These are phyloP conservation scores for Juncus inflexus DNA, from an alignment of 176 grass and related monocot species.

Conservation along the genomic window DNA sequence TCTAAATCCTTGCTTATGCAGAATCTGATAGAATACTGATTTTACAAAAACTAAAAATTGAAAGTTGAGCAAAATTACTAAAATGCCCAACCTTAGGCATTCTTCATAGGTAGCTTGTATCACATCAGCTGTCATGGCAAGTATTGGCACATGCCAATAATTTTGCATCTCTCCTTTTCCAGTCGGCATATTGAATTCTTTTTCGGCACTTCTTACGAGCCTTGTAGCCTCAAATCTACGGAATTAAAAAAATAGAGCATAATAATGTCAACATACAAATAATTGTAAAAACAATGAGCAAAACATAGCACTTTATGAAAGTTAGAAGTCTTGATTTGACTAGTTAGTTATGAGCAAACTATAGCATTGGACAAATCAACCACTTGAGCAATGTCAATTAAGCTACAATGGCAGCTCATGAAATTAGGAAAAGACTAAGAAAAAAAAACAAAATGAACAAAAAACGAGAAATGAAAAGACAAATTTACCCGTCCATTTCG, in stretches of 20 bases:
- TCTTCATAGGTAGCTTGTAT: constrained; percentile 75
- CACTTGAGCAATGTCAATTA: constrained; percentile 1
- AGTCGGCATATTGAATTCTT: constrained; percentile 46
- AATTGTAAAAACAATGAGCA: background rate
- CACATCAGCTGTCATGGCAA: constrained; percentile 84
- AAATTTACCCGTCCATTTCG: constrained; percentile 74
- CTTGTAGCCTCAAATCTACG: constrained; percentile 72
- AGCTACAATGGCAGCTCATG: background rate
- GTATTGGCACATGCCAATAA: constrained; percentile 59
- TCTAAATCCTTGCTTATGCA: too few relatives aligned
- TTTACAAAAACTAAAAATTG: too few relatives aligned
- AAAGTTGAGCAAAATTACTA: too few relatives aligned
- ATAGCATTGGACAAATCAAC: background rate
- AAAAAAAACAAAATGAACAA: background rate
- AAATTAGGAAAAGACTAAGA: background rate
- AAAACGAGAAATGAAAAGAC: background rate
- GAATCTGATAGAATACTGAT: too few relatives aligned
- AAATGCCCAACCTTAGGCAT: constrained; percentile 25
- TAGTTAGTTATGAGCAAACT: background rate
- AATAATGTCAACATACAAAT: background rate
- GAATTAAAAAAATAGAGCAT: constrained; percentile 10
- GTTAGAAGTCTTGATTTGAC: too few relatives aligned
- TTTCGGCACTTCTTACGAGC: constrained; percentile 41
- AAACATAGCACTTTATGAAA: background rate
- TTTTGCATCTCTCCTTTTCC: constrained; percentile 25